These are phyloP conservation scores for Coemansia sp. DNA, from an alignment of 192 early-diverging fungal species.

Conservation along the genomic window DNA sequence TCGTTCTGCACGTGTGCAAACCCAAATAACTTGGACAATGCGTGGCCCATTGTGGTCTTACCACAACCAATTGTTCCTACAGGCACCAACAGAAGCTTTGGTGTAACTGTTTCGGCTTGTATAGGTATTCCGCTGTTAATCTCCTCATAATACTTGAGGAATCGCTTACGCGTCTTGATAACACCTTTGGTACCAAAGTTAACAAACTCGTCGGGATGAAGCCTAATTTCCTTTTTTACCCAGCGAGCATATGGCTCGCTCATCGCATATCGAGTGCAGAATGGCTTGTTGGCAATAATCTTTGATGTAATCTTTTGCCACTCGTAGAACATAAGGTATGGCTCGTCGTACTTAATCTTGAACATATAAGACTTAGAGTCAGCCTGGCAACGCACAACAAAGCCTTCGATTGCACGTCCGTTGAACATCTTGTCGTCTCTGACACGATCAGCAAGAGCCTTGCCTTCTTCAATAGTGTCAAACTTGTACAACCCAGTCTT, in stretches of 20 bases:
- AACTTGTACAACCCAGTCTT: slow-evolving; percentile 55
- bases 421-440: slow-evolving; percentile 62
- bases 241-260: slow-evolving; percentile 76
- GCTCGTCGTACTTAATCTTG: slow-evolving; percentile 95
- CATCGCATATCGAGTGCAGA: slow-evolving; percentile 54
- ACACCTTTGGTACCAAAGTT: slow-evolving; percentile 74
- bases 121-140: slow-evolving; percentile 25
- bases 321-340: slow-evolving; percentile 92
- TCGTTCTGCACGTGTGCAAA: slow-evolving; percentile 83
- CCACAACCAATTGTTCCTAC: slow-evolving; percentile 80
- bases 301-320: slow-evolving; percentile 88
- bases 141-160: slow-evolving; percentile 59
- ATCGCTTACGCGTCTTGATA: slow-evolving; percentile 73
- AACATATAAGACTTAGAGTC: slow-evolving; percentile 58
- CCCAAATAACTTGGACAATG: slow-evolving; percentile 58
- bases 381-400: slow-evolving; percentile 77
- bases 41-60: slow-evolving; percentile 60
- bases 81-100: slow-evolving; percentile 54
- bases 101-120: slow-evolving; percentile 8
- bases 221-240: slow-evolving; percentile 59
- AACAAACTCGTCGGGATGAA: slow-evolving; percentile 65
- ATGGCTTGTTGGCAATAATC: slow-evolving; percentile 52
- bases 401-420: slow-evolving; percentile 83
- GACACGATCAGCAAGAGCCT: slow-evolving; percentile 65
- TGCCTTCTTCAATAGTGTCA: slow-evolving; percentile 61